phyloP scores from a whole-genome alignment of 1,139 yeast species.

The Yamadazyma sp. region DNA sequence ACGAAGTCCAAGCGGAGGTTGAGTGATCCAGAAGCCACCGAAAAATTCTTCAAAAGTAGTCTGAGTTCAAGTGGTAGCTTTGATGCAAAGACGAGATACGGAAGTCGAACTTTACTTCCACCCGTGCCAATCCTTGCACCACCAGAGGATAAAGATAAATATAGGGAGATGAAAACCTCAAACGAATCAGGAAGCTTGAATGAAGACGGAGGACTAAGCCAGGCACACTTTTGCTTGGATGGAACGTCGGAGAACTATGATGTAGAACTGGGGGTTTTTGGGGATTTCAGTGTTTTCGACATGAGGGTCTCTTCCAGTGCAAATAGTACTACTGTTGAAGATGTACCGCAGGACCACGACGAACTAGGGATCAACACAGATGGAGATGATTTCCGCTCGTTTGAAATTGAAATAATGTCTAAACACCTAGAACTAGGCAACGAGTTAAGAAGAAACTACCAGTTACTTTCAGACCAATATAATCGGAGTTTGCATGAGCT shows the following conservation, averaged over 20 bases:
- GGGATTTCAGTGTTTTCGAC: neutral
- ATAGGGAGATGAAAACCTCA: neutral
- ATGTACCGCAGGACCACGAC: constrained; percentile 1
- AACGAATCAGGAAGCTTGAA: neutral
- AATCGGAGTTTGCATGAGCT: constrained; percentile 10
- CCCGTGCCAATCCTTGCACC: no score
- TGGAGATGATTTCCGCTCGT: constrained; percentile 12
- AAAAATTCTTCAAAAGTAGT: neutral
- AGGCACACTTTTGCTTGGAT: neutral
- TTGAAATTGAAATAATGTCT: constrained; percentile 16
- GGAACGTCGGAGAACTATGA: neutral
- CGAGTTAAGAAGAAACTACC: constrained; percentile 16
- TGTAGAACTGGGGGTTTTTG: neutral
- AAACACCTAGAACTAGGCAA: constrained; percentile 15
- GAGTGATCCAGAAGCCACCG: neutral
- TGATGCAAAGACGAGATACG: neutral
- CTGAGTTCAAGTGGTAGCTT: neutral
- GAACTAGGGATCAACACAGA: neutral
- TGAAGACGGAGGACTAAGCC: neutral
- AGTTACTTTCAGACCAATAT: constrained; percentile 11
- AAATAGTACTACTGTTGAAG: neutral
- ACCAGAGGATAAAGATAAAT: neutral
- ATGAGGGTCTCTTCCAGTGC: neutral
- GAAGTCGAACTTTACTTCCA: no score
- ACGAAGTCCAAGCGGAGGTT: neutral